Percentiles rank a stretch among this genome's conserved stretches.
These are phyloP conservation scores for Pachyrhizus erosus DNA, from an alignment of 306 rosid genomes.

Conservation along the genomic window DNA sequence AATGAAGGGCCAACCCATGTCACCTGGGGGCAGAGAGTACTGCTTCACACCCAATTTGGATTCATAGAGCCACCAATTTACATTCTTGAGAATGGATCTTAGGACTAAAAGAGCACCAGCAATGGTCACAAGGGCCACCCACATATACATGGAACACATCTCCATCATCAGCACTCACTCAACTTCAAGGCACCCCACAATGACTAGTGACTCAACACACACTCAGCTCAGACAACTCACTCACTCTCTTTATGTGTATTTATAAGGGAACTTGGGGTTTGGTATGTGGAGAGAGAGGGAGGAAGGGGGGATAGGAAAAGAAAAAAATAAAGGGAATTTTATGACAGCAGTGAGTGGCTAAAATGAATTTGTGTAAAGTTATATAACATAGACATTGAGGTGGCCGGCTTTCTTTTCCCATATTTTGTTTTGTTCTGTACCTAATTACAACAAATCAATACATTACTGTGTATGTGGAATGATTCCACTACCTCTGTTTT, in stretches of 20 bases:
- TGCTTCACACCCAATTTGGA: conserved; percentile 59
- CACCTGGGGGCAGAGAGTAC: conserved; percentile 84
- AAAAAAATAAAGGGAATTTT: conserved; percentile 13
- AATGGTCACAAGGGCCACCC: conserved; percentile 37
- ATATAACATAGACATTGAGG: conserved; percentile 12
- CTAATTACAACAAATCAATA: neutral
- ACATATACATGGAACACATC: conserved; percentile 38
- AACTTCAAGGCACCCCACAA: neutral
- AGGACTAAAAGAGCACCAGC: conserved; percentile 34
- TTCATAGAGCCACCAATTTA: conserved; percentile 72
- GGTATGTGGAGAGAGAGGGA: neutral
- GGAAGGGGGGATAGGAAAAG: neutral
- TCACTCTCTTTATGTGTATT: conserved; percentile 34
- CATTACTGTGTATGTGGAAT: neutral
- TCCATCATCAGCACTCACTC: conserved; percentile 9
- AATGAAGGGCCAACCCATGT: conserved; percentile 88
- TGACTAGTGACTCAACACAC: neutral
- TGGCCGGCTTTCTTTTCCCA: conserved; percentile 47
- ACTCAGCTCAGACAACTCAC: neutral
- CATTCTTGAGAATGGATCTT: conserved; percentile 53
- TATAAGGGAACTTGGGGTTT: conserved; percentile 28
- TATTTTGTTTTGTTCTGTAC: conserved; percentile 38
- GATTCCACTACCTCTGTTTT: neutral
- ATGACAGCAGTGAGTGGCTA: conserved; percentile 35
- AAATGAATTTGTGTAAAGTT: conserved; percentile 37